These are phyloP conservation scores for Purshia tridentata DNA, from an alignment of 306 rosid genomes.

Conservation along the genomic window DNA sequence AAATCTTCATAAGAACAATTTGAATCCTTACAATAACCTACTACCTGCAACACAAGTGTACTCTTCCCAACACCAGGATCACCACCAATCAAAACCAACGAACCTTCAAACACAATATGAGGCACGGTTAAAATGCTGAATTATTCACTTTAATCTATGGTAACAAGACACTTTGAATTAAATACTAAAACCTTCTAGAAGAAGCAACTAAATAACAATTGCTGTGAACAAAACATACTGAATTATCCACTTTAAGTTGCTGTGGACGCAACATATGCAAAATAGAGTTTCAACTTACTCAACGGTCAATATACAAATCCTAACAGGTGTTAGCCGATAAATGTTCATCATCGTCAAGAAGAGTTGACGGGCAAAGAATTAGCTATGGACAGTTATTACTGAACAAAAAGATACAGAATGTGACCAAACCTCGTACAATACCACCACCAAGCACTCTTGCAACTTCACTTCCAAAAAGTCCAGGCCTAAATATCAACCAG, in stretches of 20 bases:
- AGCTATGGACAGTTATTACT: constrained; percentile 2
- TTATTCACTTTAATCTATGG: neutral
- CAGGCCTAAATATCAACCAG: constrained; percentile 51
- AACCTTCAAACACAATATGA: constrained; percentile 60
- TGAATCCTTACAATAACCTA: constrained; percentile 15
- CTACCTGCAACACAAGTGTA: constrained; percentile 89
- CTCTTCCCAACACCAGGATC: constrained; percentile 99
- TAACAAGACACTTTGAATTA: constrained; percentile 11
- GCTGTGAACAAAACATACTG: neutral
- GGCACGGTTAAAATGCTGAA: constrained; percentile 22
- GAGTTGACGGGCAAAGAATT: constrained; percentile 1
- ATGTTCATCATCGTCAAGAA: constrained; percentile 11
- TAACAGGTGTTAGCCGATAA: neutral
- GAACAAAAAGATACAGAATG: constrained; percentile 4
- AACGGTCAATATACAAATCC: neutral
- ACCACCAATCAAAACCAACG: constrained; percentile 82
- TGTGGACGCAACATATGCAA: neutral
- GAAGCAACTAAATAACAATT: neutral
- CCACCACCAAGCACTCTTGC: constrained; percentile 92
- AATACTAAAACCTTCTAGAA: constrained; percentile 4
- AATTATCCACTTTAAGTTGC: neutral
- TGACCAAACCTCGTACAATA: constrained; percentile 74
- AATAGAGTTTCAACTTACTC: neutral
- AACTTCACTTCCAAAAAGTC: constrained; percentile 72
- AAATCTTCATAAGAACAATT: neutral